A percentile compares a stretch with the other conserved stretches of the same genome.
Evolutionary conservation across 2,329 filamentous ascomycete species (phyloP).

Genomic region (Fonsecaea multimorphosa): DNA sequence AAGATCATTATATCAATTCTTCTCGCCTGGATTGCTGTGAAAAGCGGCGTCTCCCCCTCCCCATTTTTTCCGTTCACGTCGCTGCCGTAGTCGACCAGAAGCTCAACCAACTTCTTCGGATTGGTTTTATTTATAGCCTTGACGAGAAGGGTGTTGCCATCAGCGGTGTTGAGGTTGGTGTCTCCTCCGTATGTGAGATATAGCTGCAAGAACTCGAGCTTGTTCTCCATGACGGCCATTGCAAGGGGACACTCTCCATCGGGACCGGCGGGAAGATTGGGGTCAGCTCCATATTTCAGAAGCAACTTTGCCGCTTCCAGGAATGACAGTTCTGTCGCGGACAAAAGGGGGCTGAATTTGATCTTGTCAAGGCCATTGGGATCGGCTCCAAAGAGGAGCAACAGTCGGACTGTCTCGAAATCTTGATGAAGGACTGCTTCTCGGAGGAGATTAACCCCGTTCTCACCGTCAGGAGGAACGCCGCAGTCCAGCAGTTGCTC

Average conservation of each 20-base stretch:
- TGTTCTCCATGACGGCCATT: constrained; percentile 58
- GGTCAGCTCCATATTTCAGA: constrained; percentile 69
- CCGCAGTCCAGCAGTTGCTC: constrained; percentile 66
- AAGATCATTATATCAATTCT: constrained; percentile 63
- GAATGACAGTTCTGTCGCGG: constrained; percentile 60
- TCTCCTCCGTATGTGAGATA: constrained; percentile 68
- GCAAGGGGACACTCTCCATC: constrained; percentile 63
- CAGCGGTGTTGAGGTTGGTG: constrained; percentile 59
- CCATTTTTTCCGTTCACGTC: constrained; percentile 65
- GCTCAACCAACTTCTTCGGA: constrained; percentile 61
- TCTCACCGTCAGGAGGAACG: constrained; percentile 58
- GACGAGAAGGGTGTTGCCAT: constrained; percentile 67
- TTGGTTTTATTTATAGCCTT: constrained; percentile 65
- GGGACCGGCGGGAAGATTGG: constrained; percentile 58
- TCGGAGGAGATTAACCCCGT: constrained; percentile 55
- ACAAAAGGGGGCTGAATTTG: constrained; percentile 60
- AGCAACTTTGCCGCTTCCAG: constrained; percentile 64
- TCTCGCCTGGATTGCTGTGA: constrained; percentile 64
- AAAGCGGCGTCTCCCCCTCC: constrained; percentile 67
- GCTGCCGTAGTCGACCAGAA: constrained; percentile 66
- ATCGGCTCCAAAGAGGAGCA: constrained; percentile 64
- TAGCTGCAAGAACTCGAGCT: constrained; percentile 63
- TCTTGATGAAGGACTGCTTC: constrained; percentile 61
- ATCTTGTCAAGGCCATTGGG: constrained; percentile 60
- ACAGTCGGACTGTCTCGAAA: constrained; percentile 60